Percentiles rank a stretch among this genome's conserved stretches.
Evolutionary conservation across 2,329 filamentous ascomycete species (phyloP).

Genomic region (Diplodia intermedia): DNA sequence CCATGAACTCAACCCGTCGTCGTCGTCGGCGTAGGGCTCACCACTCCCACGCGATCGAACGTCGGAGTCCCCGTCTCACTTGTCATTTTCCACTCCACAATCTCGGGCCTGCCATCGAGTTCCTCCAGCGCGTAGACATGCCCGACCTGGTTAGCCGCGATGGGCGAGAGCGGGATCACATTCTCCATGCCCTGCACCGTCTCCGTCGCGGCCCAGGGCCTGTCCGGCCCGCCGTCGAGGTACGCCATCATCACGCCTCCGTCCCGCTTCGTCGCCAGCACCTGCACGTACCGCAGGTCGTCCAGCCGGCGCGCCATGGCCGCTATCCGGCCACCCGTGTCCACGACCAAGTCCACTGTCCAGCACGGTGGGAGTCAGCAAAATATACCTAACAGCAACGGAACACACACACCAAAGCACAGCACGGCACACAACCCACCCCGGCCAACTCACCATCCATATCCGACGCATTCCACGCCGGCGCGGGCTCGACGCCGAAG

Average conservation of each 20-base stretch:
- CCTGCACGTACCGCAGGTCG: neutral
- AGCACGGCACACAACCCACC: no score
- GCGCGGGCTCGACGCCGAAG: no score
- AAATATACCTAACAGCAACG: no score
- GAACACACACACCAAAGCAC: no score
- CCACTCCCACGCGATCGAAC: slow-evolving; percentile 6
- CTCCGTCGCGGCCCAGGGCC: neutral
- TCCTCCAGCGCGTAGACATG: neutral
- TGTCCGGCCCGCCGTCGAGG: neutral
- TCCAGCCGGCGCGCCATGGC: neutral
- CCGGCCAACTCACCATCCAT: no score
- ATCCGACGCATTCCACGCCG: no score
- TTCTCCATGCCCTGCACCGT: neutral
- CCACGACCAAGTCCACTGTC: neutral
- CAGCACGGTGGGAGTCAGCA: neutral
- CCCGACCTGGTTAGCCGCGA: neutral
- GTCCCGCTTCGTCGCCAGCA: neutral
- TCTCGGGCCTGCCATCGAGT: neutral
- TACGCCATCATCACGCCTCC: slow-evolving; percentile 21
- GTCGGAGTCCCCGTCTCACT: neutral
- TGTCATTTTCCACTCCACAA: neutral
- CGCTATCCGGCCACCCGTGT: neutral
- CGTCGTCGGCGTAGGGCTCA: neutral
- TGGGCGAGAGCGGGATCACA: neutral
- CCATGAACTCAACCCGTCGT: no score